Evolutionary conservation across 1,139 yeast genomes (phyloP), one percentile per base, ranked within the genome.

Genomic region (Eremothecium cymbalariae): DNA sequence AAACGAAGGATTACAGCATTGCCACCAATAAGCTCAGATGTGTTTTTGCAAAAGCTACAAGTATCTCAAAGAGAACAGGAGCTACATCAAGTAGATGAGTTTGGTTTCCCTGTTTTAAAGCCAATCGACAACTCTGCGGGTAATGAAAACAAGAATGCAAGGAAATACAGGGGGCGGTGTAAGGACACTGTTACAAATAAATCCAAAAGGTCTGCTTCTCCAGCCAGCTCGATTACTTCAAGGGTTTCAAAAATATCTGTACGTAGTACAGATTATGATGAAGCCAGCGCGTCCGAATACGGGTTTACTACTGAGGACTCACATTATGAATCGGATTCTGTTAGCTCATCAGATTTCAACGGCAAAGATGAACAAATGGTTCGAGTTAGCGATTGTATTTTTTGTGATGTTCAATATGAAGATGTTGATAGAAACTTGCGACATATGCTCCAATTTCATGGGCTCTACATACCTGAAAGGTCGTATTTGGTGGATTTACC

Each of bases 1-100:
- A 90, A 90, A 60, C 72, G 98, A 59, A 70, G 95, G 51, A 95
- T 90, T 25, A 95, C 95, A 2, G 73, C 74, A 31, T 64, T 90
- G 44, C 79, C 88, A 2, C 78, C 95, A 3, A 79, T 90, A 32
- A 64, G 78, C 14, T 79, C 95, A 1, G 86, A 83, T 39, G 67
- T 77, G 7, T 85, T 84, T 64, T 86, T 90, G 2, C 90, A 82
- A 51, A 82, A 84, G 55, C 72, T 82, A 2, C 62, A 59, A 34
- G 45, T 39, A 20, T 59, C 62, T 0, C 63, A 62, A 20, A 54
- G 52, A 4, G 65, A 60, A 47, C 55, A 65, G 43, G 51, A 64
- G 43, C 60, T 64, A 48, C 53, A 57, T 34, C 57, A 67, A 38
- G 76, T 70, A 27, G 88, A 79, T 53, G 88, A 80, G 42, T 75